These are phyloP conservation scores for Penicillium coffeae DNA, from an alignment of 495 filamentous ascomycete species.

Conservation along the genomic window DNA sequence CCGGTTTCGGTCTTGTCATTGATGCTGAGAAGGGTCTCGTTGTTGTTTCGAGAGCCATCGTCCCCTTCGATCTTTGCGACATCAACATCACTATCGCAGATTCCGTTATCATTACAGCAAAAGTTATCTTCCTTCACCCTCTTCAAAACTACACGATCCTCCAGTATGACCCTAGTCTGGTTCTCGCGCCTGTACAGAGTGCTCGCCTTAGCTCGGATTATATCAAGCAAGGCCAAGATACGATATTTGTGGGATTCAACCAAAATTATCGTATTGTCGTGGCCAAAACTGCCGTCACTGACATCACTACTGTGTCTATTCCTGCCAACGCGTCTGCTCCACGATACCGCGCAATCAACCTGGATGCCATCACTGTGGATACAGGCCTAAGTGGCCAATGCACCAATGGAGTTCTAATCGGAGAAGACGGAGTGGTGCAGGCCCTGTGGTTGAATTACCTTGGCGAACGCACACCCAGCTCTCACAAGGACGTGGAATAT, in stretches of 20 bases:
- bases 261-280: constrained; percentile 91
- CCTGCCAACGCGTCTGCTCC: constrained; percentile 87
- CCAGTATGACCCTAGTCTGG: constrained; percentile 88
- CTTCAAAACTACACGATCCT: constrained; percentile 95
- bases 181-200: constrained; percentile 87
- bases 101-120: constrained; percentile 87
- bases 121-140: constrained; percentile 96
- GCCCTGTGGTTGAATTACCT: constrained; percentile 96
- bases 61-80: constrained; percentile 95
- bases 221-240: constrained; percentile 86
- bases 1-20: constrained; percentile 91
- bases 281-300: constrained; percentile 90
- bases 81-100: constrained; percentile 94
- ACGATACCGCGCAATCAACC: constrained; percentile 91
- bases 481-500: constrained; percentile 90
- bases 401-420: constrained; percentile 88
- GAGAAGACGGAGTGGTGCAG: constrained; percentile 86
- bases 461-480: constrained; percentile 74
- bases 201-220: constrained; percentile 74
- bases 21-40: constrained; percentile 95
- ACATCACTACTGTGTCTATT: constrained; percentile 96
- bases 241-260: constrained; percentile 96
- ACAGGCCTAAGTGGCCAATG: constrained; percentile 87
- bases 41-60: constrained; percentile 84
- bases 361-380: constrained; percentile 97